Evolutionary conservation across 1,284 basidiomycete species (phyloP), one percentile per base, ranked within the genome.

Genomic region (Takashimella koratensis): DNA sequence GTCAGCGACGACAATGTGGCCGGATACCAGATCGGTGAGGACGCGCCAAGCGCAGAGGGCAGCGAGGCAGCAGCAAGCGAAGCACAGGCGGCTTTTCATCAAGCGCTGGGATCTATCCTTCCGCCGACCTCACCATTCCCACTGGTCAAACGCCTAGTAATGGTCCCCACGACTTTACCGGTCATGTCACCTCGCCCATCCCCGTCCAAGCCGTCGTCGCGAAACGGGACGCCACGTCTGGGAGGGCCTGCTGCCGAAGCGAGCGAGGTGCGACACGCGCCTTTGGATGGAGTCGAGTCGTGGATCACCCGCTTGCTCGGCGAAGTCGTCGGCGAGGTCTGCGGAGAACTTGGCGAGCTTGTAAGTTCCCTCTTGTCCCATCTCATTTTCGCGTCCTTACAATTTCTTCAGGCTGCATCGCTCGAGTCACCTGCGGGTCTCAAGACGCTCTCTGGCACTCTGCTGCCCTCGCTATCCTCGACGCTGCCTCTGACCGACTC

Each of bases 251-350:
- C 42, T 13, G 36, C 22, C 16, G 52, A 85, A 85, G 16, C 70
- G 90, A 23, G 81, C 43, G 49, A 76, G 88, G 58, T 71, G 36
- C 26, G 60, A 10, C 58, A 57, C 45, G 70, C 67, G 6, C 68
- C 70, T 1, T 1, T 19, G 2, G 66, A 73, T 3, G 66, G 65
- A 0, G 58, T 51, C 0, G 72, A 72, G 16, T 53, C 46, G 27
- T 91, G 91, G 73, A 81, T 94, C 48, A 86, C 87, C 25, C 89
- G 88, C n/a, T 76, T 94, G 24, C 76, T 95, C 45, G 89, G 88
- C 13, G 89, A 90, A 66, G 77, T 94, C 19, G 90, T 90, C 59
- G 90, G 90, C 27, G 84, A 86, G 57, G 84, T 94, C 44, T 78
- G 95, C 25, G 83, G 83, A 27, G 88, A 90, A 70, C 86, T 95